Percentiles rank a stretch among this genome's conserved stretches.
Evolutionary conservation across 176 grass and related monocot species (phyloP).

Genomic region (Cymbopogon citratus): DNA sequence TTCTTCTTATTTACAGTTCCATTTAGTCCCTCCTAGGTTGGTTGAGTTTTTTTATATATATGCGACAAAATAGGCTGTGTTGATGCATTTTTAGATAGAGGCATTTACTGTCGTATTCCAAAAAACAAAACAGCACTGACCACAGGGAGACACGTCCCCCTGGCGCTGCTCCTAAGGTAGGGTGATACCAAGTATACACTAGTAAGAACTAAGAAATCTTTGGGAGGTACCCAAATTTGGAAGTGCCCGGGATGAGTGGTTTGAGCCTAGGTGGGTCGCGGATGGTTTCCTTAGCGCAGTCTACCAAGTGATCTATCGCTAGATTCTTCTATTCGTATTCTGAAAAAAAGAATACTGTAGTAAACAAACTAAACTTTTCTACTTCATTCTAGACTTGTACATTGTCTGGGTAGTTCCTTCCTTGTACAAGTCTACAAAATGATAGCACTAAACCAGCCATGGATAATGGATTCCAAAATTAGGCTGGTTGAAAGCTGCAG

Average conservation of each 20-base stretch:
- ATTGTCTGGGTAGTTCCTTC: not conserved
- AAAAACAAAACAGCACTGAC: not conserved
- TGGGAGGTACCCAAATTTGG: not conserved
- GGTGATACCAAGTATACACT: not conserved
- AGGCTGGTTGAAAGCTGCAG: not conserved
- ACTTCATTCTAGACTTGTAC: not conserved
- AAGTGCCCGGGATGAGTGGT: not conserved
- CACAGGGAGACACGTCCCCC: no score
- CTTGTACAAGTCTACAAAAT: conserved; percentile 5
- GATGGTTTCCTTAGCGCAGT: not conserved
- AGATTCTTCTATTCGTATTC: not conserved
- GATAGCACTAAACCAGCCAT: not conserved
- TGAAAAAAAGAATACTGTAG: not conserved
- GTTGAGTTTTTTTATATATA: not conserved
- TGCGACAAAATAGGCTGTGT: not conserved
- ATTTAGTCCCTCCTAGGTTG: not conserved
- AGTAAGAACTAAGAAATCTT: conserved; percentile 1
- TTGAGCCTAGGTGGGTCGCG: not conserved
- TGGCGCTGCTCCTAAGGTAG: not conserved
- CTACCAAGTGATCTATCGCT: not conserved
- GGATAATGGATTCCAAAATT: not conserved
- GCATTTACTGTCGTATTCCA: not conserved
- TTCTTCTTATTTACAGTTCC: not conserved
- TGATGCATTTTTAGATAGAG: not conserved
- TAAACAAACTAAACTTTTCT: not conserved